A percentile compares a stretch with the other conserved stretches of the same genome.
These are phyloP conservation scores for Psilocybe cyanescens DNA, from an alignment of 768 basidiomycete genomes.

Conservation along the genomic window DNA sequence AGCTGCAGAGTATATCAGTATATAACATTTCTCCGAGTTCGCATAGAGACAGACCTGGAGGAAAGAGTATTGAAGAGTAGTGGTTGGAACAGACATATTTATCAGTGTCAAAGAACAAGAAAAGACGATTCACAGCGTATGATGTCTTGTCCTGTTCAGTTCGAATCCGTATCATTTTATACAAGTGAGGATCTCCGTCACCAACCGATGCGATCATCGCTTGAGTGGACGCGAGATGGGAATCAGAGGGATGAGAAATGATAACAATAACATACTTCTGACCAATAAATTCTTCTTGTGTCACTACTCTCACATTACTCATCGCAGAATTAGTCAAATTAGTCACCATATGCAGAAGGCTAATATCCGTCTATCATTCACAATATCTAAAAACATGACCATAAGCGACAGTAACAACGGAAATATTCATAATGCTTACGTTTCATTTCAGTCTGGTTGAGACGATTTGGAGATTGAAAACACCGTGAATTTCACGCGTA, in stretches of 20 bases:
- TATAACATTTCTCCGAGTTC: neutral
- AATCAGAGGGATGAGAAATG: no score
- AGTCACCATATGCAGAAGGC: no score
- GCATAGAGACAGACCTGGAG: constrained; percentile 17
- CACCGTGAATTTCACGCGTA: no score
- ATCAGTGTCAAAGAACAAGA: neutral
- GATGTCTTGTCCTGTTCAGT: neutral
- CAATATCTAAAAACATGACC: no score
- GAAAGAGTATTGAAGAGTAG: constrained; percentile 23
- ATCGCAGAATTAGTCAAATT: neutral
- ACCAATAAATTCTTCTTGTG: neutral
- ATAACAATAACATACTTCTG: no score
- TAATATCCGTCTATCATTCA: no score
- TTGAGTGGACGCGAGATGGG: no score
- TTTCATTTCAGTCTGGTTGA: no score
- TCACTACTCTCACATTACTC: constrained; percentile 3
- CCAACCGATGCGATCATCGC: no score
- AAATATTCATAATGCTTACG: no score
- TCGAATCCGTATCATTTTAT: neutral
- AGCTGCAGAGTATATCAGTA: constrained; percentile 10
- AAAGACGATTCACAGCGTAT: neutral
- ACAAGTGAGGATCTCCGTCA: neutral
- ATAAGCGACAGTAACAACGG: no score
- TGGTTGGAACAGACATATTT: constrained; percentile 3
- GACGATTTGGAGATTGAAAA: no score